phyloP scores from a whole-genome alignment of 108 stramenopile genomes.

The Cylindrotheca fusiformis region DNA sequence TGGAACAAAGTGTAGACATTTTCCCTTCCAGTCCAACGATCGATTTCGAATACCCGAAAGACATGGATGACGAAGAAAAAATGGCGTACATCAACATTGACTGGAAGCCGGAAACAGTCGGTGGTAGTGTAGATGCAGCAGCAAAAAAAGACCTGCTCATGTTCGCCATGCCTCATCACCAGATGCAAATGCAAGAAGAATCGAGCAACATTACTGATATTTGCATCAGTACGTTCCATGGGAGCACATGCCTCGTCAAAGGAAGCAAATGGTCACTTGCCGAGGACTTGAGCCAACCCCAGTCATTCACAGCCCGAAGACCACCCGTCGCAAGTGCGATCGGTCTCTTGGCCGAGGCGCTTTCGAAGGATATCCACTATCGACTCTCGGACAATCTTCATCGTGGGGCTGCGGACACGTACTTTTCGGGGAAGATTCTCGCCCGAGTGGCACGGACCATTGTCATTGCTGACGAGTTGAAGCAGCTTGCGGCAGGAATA shows the following conservation, averaged over 20 bases:
- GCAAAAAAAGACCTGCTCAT: slow-evolving; percentile 41
- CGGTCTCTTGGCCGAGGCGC: slow-evolving; percentile 40
- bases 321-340: slow-evolving; percentile 42
- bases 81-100: slow-evolving; percentile 9
- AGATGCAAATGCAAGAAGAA: slow-evolving; percentile 22
- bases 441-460: slow-evolving; percentile 76
- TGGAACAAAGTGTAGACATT: slow-evolving; percentile 44
- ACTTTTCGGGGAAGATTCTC: slow-evolving; percentile 87
- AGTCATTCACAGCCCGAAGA: slow-evolving; percentile 46
- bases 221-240: slow-evolving; percentile 30
- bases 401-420: slow-evolving; percentile 87
- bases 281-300: slow-evolving; percentile 30
- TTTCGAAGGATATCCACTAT: slow-evolving; percentile 47
- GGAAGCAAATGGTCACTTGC: slow-evolving; percentile 20
- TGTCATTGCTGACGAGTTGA: slow-evolving; percentile 69
- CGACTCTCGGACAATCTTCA: slow-evolving; percentile 63
- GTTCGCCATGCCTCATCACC: slow-evolving; percentile 68
- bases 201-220: slow-evolving; percentile 1
- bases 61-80: slow-evolving; percentile 27
- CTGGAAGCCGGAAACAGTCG: slow-evolving; percentile 13
- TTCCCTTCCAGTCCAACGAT: slow-evolving; percentile 43
- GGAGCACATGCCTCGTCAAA: slow-evolving; percentile 26
- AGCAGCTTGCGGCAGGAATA: slow-evolving; percentile 2
- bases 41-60: slow-evolving; percentile 25
- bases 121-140: slow-evolving; percentile 26